phyloP scores from a whole-genome alignment of 768 basidiomycete species.

The Suillus bovinus region DNA sequence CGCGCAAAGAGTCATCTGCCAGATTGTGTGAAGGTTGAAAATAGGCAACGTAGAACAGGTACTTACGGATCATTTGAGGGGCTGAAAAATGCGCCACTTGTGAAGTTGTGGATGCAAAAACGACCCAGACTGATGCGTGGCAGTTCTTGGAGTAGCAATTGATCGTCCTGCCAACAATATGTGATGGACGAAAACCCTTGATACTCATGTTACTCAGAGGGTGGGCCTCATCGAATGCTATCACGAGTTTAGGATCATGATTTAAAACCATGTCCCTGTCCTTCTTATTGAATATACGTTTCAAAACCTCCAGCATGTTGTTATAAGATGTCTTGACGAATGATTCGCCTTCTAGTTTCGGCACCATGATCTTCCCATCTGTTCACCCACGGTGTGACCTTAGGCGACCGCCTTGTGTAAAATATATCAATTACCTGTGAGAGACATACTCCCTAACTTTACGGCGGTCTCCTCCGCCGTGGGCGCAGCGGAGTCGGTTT shows the following conservation, averaged over 20 bases:
- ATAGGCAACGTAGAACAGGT: neutral
- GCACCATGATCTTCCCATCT: neutral
- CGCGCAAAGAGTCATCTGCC: conserved; percentile 1
- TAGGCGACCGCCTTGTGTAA: neutral
- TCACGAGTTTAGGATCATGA: neutral
- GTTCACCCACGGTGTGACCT: neutral
- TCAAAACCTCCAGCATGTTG: no score
- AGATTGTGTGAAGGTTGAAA: neutral
- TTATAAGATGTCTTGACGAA: neutral
- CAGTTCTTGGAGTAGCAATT: neutral
- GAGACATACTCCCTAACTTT: neutral
- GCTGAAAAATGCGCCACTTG: conserved; percentile 7
- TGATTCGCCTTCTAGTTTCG: neutral
- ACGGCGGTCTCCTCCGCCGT: neutral
- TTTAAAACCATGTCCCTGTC: no score
- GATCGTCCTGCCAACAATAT: neutral
- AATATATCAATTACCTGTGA: neutral
- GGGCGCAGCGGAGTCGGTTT: no score
- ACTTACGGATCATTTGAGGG: neutral
- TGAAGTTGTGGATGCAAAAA: conserved; percentile 6
- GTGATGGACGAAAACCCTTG: neutral
- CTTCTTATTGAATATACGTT: no score
- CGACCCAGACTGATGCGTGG: conserved; percentile 2
- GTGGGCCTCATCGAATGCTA: conserved; percentile 1
- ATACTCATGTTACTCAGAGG: neutral